These are phyloP conservation scores for Calonectria crousiana DNA, from an alignment of 2,329 filamentous ascomycete species.

Conservation along the genomic window DNA sequence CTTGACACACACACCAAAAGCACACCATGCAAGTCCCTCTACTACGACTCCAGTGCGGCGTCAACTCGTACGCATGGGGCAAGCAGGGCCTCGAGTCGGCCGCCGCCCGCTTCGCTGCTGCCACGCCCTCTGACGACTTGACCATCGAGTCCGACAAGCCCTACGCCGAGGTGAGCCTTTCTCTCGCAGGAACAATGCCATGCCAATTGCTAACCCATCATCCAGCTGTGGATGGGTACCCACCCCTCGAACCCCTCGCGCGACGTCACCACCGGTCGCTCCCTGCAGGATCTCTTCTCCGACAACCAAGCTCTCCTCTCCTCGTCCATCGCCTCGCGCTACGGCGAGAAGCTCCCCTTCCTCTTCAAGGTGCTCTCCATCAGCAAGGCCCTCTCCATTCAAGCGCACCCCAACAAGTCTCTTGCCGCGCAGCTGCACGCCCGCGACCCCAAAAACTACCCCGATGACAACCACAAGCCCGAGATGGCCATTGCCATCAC, in stretches of 20 bases:
- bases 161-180: conserved; percentile 79
- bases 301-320: conserved; percentile 89
- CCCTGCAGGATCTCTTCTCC: conserved; percentile 87
- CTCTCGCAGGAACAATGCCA: not conserved
- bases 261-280: conserved; percentile 85
- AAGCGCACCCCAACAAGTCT: conserved; percentile 96
- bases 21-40: conserved; percentile 78
- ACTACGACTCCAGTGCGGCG: conserved; percentile 87
- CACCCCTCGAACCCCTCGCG: conserved; percentile 96
- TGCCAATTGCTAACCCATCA: not conserved
- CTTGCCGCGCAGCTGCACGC: conserved; percentile 88
- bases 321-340: conserved; percentile 77
- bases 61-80: conserved; percentile 99
- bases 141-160: conserved; percentile 87
- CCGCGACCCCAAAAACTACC: conserved; percentile 92
- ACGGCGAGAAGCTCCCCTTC: conserved; percentile 88
- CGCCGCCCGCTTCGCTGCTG: conserved; percentile 89
- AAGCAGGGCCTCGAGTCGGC: conserved; percentile 91
- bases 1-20: not conserved
- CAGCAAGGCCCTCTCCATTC: conserved; percentile 94
- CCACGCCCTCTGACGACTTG: conserved; percentile 81
- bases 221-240: conserved; percentile 97
- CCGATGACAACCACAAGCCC: conserved; percentile 99
- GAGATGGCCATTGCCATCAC: conserved; percentile 99
- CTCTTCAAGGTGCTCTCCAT: conserved; percentile 98